Evolutionary conservation across 805 yeast genomes (phyloP).

Genomic region (Candida germanica): DNA sequence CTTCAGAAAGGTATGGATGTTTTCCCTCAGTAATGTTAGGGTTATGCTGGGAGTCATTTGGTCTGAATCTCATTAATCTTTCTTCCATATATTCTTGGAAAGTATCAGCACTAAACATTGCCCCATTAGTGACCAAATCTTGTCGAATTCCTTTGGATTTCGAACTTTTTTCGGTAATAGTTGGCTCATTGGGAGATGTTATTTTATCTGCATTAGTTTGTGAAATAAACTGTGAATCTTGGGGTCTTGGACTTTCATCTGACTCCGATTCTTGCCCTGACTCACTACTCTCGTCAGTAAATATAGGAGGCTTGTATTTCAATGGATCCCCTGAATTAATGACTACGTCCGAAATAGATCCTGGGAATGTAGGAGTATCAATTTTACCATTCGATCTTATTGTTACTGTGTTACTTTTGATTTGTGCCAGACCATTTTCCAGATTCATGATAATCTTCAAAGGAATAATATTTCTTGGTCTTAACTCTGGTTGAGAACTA

Average conservation of each 20-base stretch:
- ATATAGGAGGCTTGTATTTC: not conserved
- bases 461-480: not conserved
- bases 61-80: slow-evolving; percentile 29
- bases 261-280: not conserved
- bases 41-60: slow-evolving; percentile 31
- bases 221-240: not conserved
- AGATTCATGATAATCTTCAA: no score
- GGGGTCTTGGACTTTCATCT: not conserved
- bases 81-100: slow-evolving; percentile 29
- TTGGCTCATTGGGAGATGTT: not conserved
- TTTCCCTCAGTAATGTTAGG: slow-evolving; percentile 17
- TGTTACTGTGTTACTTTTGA: not conserved
- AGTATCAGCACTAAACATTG: slow-evolving; percentile 5
- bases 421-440: not conserved
- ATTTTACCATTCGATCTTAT: slow-evolving; percentile 5
- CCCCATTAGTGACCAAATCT: not conserved
- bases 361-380: slow-evolving; percentile 1
- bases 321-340: not conserved
- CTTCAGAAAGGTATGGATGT: slow-evolving; percentile 24
- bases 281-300: not conserved
- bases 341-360: not conserved
- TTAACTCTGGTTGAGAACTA: not conserved
- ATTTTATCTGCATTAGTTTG: not conserved
- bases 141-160: not conserved
- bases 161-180: not conserved